Base-by-base conservation (phyloP, 2,329 filamentous ascomycete genomes). In the Colletotrichum salicis region DNA sequence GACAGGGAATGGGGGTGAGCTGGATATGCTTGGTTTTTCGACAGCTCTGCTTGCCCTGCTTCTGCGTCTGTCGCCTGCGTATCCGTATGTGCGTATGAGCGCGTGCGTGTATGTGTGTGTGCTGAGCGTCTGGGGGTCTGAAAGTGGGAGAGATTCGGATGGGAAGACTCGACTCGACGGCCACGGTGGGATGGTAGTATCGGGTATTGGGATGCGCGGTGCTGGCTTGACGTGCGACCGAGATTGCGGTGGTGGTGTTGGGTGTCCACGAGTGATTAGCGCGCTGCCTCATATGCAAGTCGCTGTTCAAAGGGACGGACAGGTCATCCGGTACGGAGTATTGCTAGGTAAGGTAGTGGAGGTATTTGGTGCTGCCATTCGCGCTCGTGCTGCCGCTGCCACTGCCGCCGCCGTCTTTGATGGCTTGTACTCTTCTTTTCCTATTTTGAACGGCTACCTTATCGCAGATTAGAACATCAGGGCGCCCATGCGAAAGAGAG, bases 1-100 rank as follows among this genome's bases (percentile, higher is more conserved):
- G 58, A 69, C 65, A 69, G 70, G 70, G 70, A 55, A 71, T 69
- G 70, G 64, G 55, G 45, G 35, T 19, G 48, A 59, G 69, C 56
- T 64, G 70, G 55, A 71, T 71, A 69, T 60, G 59, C 48, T 56
- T 37, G 59, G 45, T 37, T 27, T 55, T 29, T 48, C 4, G 41
- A 11, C 52, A 45, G 48, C 51, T 45, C 52, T 55, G 48, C 51
- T 45, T 64, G 61, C 61, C 61, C 61, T 56, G 61, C 33, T 64
- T 24, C 22, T 22, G 22, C 22, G 52, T 29, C 22, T 27, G 52
- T 27, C 52, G 41, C 24, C 27, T 55, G 52, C 22, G 22, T 51
- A 10, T 22, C 45, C 45, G 15, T 51, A 7, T 51, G 45, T 22
- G 4, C 45, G 27, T 29, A 29, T 29, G 27, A 29, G 27, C 27